Base-by-base conservation (phyloP, 139 green algal genomes). In the Edaphochlamys debaryana region DNA sequence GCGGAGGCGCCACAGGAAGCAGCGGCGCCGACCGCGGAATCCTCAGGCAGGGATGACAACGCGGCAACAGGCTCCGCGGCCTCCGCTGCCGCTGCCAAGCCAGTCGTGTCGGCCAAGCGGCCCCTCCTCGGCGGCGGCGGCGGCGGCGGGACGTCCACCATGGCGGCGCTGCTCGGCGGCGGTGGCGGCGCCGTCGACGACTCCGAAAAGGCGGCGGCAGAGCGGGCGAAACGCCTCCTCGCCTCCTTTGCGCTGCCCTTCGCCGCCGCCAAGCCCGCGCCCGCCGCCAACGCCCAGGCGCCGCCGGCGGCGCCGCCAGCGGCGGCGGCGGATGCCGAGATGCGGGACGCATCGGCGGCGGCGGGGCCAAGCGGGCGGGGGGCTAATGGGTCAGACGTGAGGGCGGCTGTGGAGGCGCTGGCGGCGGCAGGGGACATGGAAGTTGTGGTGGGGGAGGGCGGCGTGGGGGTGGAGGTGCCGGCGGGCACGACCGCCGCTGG, bases 221-320 rank as follows among this genome's bases (percentile, higher is more conserved):
- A 85, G 56, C 79, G 79, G 3, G 54, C 29, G 15, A 85, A 85
- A 41, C 67, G 68, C 15, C 45, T 85, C 0, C 54, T 37, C 3
- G 38, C 68, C 30, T 56, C 67, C 69, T 85, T 85, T 52, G 54
- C 67, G 5, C 56, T 85, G 54, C 79, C 79, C 13, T 85, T 77
- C 37, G 30, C 38, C 13, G 19, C 75, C 22, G 45, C 63, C 15
- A 1, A 34, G 38, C 7, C 64, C 36, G 48, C n/a, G 27, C 38
- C 64, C 29, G 58, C 32, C 52, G 76, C 30, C 58, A n/a, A n/a
- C n/a, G n/a, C n/a, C n/a, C n/a, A n/a, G n/a, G n/a, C n/a, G 75
- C 36, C 29, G 27, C 37, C 29, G 54, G 29, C 13, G 73, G n/a
- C 20, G 32, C 32, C 67, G 50, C 54, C 34, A 52, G 54, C 40